A percentile compares a stretch with the other conserved stretches of the same genome.
phyloP scores from a whole-genome alignment of 768 basidiomycete species.

The Calocybe indica region DNA sequence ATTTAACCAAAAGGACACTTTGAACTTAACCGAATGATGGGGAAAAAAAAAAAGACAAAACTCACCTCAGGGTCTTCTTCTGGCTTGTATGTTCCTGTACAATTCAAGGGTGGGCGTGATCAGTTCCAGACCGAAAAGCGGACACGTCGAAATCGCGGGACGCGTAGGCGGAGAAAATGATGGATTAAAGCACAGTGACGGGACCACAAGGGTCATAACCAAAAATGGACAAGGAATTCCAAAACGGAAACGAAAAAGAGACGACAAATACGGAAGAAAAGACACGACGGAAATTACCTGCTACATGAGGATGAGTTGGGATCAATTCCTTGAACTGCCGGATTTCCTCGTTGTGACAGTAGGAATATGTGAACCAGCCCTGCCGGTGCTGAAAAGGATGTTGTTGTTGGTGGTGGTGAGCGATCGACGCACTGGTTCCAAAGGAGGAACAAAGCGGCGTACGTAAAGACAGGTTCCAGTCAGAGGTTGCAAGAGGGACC shows the following conservation, averaged over 20 bases:
- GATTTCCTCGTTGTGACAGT: slow-evolving; percentile 92
- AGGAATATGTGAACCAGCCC: slow-evolving; percentile 97
- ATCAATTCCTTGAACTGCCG: slow-evolving; percentile 89
- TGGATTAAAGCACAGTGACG: slow-evolving; percentile 1
- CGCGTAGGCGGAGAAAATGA: no score
- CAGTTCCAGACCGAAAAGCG: background rate
- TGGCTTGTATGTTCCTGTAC: slow-evolving; percentile 64
- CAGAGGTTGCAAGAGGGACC: slow-evolving; percentile 78
- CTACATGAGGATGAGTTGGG: slow-evolving; percentile 55
- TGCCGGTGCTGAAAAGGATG: slow-evolving; percentile 58
- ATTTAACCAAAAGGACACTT: slow-evolving; percentile 7
- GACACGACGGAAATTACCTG: slow-evolving; percentile 41
- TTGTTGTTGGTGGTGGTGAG: slow-evolving; percentile 22
- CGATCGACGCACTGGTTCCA: slow-evolving; percentile 13
- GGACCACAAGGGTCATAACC: background rate
- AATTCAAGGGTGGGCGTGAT: slow-evolving; percentile 10
- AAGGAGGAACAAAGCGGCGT: slow-evolving; percentile 31
- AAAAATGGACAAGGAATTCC: slow-evolving; percentile 2
- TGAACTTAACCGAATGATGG: slow-evolving; percentile 15
- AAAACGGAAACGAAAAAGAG: slow-evolving; percentile 4
- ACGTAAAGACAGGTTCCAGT: slow-evolving; percentile 83
- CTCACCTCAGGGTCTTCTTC: slow-evolving; percentile 82
- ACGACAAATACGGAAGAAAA: slow-evolving; percentile 11
- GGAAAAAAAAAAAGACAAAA: slow-evolving; percentile 20
- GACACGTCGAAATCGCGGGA: slow-evolving; percentile 2